Evolutionary conservation across 129 eudicot species (phyloP).

Genomic region (carrot (Daucus carota)): DH1_v3.0 NC_030382.2:51661001-51661500

Average conservation of each 20-base stretch:
- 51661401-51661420: too few species aligned
- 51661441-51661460: background rate
- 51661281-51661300: background rate
- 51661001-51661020: background rate
- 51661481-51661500: background rate
- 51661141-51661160: background rate
- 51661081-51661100: background rate
- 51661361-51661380: background rate
- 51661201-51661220: conserved; percentile 21
- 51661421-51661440: background rate
- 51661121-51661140: background rate
- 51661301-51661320: background rate
- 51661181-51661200: conserved; percentile 26
- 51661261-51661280: background rate
- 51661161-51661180: conserved; percentile 13
- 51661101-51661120: background rate
- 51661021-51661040: background rate
- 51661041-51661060: background rate
- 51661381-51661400: background rate
- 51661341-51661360: background rate
- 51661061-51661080: background rate
- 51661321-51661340: conserved; percentile 16
- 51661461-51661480: background rate
- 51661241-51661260: conserved; percentile 11
- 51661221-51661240: conserved; percentile 19